Percentiles rank a stretch among this genome's conserved stretches.
phyloP scores from a whole-genome alignment of 768 basidiomycete genomes.

The Lanmaoa rubissima region DNA sequence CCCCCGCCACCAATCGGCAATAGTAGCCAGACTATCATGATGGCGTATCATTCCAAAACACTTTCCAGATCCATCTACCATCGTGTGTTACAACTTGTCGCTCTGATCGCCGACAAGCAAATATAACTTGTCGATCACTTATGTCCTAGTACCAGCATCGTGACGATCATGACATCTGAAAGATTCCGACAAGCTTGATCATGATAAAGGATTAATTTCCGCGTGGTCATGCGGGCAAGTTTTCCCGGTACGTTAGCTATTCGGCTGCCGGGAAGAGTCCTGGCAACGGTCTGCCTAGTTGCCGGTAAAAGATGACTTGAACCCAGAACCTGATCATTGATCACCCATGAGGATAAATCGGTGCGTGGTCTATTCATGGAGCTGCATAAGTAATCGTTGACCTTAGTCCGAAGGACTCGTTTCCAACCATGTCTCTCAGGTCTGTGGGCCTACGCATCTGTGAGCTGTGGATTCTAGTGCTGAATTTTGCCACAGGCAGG shows the following conservation, averaged over 20 bases:
- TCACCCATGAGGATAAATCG: not conserved
- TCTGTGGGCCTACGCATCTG: not conserved
- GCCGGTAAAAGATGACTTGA: conserved; percentile 2
- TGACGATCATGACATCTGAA: not conserved
- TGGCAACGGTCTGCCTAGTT: not conserved
- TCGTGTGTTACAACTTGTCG: too few relatives aligned
- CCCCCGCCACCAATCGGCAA: not conserved
- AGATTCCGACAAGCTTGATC: not conserved
- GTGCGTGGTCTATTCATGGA: conserved; percentile 2
- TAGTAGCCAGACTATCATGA: not conserved
- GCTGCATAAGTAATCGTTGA: not conserved
- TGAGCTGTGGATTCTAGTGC: not conserved
- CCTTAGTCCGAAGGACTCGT: not conserved
- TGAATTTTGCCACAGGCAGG: conserved; percentile 2
- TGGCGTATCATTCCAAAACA: not conserved
- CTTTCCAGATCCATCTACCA: not conserved
- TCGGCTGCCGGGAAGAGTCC: not conserved
- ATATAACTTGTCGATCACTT: not conserved
- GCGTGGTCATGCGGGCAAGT: not conserved
- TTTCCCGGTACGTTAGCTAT: not conserved
- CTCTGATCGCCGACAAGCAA: not conserved
- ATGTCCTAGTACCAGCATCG: not conserved
- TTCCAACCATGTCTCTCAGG: conserved; percentile 11
- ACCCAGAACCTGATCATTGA: not conserved
- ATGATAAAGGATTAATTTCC: not conserved